phyloP scores from a whole-genome alignment of 495 filamentous ascomycete genomes.

The Aspergillus hancockii region DNA sequence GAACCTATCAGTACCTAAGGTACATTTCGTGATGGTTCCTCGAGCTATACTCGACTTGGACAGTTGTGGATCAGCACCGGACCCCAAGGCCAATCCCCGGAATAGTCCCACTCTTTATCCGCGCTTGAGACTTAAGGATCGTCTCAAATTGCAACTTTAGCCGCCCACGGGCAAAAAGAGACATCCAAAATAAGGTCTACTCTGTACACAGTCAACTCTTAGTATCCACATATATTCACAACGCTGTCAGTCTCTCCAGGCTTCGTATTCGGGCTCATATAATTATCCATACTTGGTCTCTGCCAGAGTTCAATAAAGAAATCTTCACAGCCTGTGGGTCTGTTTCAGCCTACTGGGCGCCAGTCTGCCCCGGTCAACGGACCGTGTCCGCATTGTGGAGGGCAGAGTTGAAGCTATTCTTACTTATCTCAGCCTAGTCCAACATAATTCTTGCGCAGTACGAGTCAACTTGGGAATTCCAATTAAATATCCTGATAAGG shows the following conservation, averaged over 20 bases:
- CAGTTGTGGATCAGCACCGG: constrained; percentile 7
- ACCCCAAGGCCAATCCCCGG: constrained; percentile 7
- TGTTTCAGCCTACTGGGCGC: constrained; percentile 3
- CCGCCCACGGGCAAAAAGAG: constrained; percentile 1
- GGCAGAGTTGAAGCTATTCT: neutral
- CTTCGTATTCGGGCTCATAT: neutral
- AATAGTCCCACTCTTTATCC: constrained; percentile 11
- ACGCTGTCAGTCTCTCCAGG: neutral
- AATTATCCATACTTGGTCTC: neutral
- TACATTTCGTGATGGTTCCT: neutral
- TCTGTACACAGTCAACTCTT: neutral
- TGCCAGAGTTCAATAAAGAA: neutral
- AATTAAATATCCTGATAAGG: neutral
- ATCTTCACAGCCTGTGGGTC: neutral
- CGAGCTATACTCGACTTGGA: neutral
- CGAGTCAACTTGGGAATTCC: neutral
- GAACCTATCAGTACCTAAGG: constrained; percentile 3
- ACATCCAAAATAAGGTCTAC: constrained; percentile 1
- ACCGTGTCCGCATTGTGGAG: constrained; percentile 9
- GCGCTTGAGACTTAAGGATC: constrained; percentile 3
- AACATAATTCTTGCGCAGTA: neutral
- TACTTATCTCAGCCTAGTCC: constrained; percentile 2
- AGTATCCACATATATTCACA: neutral
- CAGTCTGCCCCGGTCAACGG: constrained; percentile 6
- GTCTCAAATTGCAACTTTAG: constrained; percentile 1